Evolutionary conservation across 768 basidiomycete species (phyloP), one percentile per base, ranked within the genome.

Genomic region (Termitomyces sp.): DNA sequence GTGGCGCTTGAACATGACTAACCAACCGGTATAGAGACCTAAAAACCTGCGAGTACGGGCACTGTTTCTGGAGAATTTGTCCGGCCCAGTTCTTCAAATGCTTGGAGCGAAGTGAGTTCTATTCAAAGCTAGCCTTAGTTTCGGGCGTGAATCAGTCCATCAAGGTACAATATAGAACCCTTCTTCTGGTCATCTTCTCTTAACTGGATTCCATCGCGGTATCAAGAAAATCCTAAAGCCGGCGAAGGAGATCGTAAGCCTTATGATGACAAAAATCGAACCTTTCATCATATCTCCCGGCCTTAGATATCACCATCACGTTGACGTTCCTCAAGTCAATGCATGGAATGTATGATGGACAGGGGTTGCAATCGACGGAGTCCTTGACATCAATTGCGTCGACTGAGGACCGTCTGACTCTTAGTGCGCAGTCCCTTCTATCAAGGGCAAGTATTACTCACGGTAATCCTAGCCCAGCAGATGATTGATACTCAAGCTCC

Each of bases 171-270:
- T 39, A 79, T 87, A 46, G 86, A 87, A 61, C 86, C 86, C 0
- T 87, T 86, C 67, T 87, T 84, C 69, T 87, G 82, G 62, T 85
- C 84, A 0, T 86, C 85, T 0, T 83, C 83, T 14, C 61, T 85
- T 2, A 85, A 83, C 58, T 86, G 84, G 85, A 88, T 87, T 60
- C 86, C 86, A 2, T 83, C 84, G 1, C 79, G 85, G 54, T 88
- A 81, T 52, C 80, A 85, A 60, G 85, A 86, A 62, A 79, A 76
- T 49, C 56, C 77, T 0, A 36, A 61, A 5, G 64, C 65, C 16
- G 68, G 70, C 7, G 39, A 70, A 46, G 79, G 82, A 63, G 85
- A 87, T 69, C 85, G 83, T 86, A 62, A 63, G 83, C 53, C n/a
- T 12, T 44, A 30, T 34, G 36, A 18, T 27, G 13, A 47, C 12